Conservation (phyloP, 2,329 filamentous ascomycete genomes). For the Aspergillus sp. region DNA sequence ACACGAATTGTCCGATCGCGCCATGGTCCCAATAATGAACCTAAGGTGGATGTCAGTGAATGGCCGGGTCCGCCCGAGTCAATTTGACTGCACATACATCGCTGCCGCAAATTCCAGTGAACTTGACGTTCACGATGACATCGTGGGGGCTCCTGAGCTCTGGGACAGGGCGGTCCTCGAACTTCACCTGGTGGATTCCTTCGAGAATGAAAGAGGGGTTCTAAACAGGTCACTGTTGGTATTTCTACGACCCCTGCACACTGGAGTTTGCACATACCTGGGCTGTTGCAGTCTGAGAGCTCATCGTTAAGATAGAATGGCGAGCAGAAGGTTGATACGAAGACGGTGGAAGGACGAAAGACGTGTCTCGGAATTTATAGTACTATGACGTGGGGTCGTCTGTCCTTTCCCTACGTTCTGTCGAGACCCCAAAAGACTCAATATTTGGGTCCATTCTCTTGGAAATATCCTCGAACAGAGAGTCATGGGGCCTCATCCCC, state of each 20-base stretch:
- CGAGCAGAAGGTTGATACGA: background rate
- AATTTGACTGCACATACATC: conserved; percentile 57
- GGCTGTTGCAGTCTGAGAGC: conserved; percentile 11
- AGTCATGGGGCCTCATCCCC: conserved; percentile 1
- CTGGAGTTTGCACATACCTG: conserved; percentile 18
- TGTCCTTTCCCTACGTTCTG: background rate
- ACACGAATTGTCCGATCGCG: conserved; percentile 44
- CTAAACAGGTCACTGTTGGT: conserved; percentile 40
- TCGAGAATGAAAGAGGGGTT: conserved; percentile 85
- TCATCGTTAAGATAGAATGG: background rate
- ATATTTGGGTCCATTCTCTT: background rate
- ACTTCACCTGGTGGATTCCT: conserved; percentile 69
- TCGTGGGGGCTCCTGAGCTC: conserved; percentile 66
- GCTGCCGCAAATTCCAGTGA: conserved; percentile 85
- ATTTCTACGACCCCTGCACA: background rate
- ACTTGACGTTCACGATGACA: conserved; percentile 78
- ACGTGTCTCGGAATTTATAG: background rate
- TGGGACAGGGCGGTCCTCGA: conserved; percentile 73
- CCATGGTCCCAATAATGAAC: conserved; percentile 51
- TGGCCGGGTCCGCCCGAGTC: background rate
- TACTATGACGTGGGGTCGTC: background rate
- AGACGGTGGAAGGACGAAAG: background rate
- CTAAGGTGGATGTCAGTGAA: conserved; percentile 21
- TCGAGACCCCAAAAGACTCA: background rate
- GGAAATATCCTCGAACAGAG: background rate